A percentile compares a stretch with the other conserved stretches of the same genome.
Evolutionary conservation across 306 rosid species (phyloP).

Genomic region (Dalbergia oliveri): DNA sequence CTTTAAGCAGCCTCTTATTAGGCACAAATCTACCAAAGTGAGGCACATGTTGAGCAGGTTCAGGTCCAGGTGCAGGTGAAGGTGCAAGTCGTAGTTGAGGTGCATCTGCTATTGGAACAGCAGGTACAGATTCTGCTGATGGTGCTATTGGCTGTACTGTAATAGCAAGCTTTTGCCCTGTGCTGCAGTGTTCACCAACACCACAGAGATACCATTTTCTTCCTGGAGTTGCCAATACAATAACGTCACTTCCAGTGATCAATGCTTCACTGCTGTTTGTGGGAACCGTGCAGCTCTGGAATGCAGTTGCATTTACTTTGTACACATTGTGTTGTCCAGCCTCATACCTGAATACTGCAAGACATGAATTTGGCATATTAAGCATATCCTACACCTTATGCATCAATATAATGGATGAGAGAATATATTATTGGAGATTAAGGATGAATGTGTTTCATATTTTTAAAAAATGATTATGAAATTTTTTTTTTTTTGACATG

Average conservation of each 20-base stretch:
- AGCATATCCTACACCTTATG: neutral
- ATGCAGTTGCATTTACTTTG: conserved; percentile 26
- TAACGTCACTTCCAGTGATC: neutral
- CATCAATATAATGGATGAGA: neutral
- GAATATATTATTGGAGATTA: no score
- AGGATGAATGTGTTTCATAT: no score
- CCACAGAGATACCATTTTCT: conserved; percentile 28
- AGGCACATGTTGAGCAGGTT: neutral
- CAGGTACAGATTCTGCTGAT: neutral
- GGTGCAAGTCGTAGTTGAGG: neutral
- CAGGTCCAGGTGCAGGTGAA: neutral
- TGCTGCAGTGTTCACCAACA: neutral
- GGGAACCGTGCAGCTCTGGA: conserved; percentile 18
- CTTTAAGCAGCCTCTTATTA: neutral
- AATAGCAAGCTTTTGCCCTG: conserved; percentile 28
- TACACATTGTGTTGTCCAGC: conserved; percentile 12
- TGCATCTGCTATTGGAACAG: neutral
- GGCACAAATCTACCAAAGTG: neutral
- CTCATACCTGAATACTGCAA: conserved; percentile 20
- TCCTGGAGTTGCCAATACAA: conserved; percentile 13
- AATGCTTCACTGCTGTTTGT: neutral
- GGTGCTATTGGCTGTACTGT: neutral
- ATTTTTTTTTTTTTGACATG: no score
- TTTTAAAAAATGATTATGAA: no score
- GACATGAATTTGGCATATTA: neutral